Evolutionary conservation across 2,329 filamentous ascomycete genomes (phyloP).

Genomic region (Colletotrichum viniferum): DNA sequence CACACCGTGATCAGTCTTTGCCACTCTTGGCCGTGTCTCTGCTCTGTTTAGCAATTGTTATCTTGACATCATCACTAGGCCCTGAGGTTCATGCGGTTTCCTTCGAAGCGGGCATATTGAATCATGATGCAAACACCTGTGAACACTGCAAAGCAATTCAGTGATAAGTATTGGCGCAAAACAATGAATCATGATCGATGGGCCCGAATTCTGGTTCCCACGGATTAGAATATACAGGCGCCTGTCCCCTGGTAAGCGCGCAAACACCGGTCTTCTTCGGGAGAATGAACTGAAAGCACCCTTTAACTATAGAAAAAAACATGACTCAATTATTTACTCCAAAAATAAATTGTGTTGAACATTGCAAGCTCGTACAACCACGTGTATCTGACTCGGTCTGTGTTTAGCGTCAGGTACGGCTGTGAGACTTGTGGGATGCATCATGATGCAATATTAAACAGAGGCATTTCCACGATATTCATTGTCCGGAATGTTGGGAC

Average conservation of each 20-base stretch:
- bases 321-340: not conserved
- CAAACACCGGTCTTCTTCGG: not conserved
- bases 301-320: not conserved
- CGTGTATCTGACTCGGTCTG: not conserved
- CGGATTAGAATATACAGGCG: not conserved
- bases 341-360: not conserved
- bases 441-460: not conserved
- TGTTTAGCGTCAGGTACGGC: not conserved
- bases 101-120: not conserved
- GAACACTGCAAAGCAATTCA: not conserved
- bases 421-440: not conserved
- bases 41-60: not conserved
- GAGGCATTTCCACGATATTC: not conserved
- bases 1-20: not conserved
- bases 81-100: not conserved
- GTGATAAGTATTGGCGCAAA: not conserved
- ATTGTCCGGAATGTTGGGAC: not conserved
- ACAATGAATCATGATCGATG: not conserved
- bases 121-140: not conserved
- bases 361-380: not conserved
- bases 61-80: not conserved
- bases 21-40: not conserved
- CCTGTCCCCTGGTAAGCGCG: not conserved
- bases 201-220: not conserved
- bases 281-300: not conserved